Conservation (phyloP, 2,329 filamentous ascomycete genomes). For the Exophiala aquamarina region DNA sequence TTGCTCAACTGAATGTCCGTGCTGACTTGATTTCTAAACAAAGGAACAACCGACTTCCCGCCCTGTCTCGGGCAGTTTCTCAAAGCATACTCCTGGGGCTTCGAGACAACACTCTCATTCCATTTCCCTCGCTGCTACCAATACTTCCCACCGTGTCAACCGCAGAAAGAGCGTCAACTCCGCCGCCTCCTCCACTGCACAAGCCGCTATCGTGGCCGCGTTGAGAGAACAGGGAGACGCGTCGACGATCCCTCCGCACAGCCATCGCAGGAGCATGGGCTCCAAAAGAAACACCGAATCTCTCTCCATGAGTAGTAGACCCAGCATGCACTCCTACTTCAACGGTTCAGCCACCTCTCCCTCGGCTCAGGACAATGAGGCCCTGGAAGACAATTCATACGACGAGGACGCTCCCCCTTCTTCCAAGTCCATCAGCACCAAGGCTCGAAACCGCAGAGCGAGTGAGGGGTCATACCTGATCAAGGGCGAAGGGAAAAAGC, state of each 20-base stretch:
- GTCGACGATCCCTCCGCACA: conserved; percentile 56
- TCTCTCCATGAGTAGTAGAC: conserved; percentile 40
- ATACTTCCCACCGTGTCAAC: conserved; percentile 80
- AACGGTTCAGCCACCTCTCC: conserved; percentile 33
- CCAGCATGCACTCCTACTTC: conserved; percentile 43
- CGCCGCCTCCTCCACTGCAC: conserved; percentile 70
- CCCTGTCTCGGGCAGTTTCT: conserved; percentile 28
- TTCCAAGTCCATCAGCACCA: conserved; percentile 47
- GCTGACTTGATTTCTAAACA: conserved; percentile 25
- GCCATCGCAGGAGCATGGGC: conserved; percentile 65
- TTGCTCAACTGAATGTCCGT: conserved; percentile 15
- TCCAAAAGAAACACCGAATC: conserved; percentile 53
- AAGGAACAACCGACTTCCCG: conserved; percentile 28
- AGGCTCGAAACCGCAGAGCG: conserved; percentile 61
- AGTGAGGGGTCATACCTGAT: conserved; percentile 83
- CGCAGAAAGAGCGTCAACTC: conserved; percentile 91
- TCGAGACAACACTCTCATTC: conserved; percentile 68
- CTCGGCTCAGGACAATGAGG: conserved; percentile 40
- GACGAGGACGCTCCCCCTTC: conserved; percentile 47
- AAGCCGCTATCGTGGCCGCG: conserved; percentile 65
- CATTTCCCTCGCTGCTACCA: conserved; percentile 72
- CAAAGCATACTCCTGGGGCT: conserved; percentile 26
- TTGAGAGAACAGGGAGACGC: conserved; percentile 64
- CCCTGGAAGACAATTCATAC: conserved; percentile 28
- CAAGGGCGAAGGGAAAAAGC: conserved; percentile 78